Conservation (phyloP, 208 protist genomes). For the Acanthamoeba healyi region DNA sequence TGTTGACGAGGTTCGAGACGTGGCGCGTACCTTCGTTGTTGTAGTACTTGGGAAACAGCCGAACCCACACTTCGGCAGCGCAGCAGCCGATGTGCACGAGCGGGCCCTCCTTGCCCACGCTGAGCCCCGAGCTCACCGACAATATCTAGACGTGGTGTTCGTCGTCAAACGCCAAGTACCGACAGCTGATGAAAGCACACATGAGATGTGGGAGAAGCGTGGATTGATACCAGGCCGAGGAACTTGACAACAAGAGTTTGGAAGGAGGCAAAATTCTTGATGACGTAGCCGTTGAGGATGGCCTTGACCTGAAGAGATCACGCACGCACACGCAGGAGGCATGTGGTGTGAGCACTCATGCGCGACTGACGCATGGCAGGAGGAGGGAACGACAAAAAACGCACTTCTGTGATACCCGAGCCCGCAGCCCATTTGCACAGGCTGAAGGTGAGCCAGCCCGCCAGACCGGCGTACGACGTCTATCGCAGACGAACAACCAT, state of each 20-base stretch:
- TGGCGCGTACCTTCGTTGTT: slow-evolving; percentile 77
- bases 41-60: slow-evolving; percentile 81
- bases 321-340: not conserved
- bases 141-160: not conserved
- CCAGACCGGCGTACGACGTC: slow-evolving; percentile 36
- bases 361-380: too few species aligned
- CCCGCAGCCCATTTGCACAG: slow-evolving; percentile 76
- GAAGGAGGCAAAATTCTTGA: slow-evolving; percentile 76
- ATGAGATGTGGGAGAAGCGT: too few species aligned
- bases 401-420: slow-evolving; percentile 79
- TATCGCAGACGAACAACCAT: too few species aligned
- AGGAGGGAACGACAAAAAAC: not conserved
- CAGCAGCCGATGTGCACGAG: slow-evolving; percentile 80
- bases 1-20: not conserved
- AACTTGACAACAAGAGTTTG: slow-evolving; percentile 79
- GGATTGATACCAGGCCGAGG: slow-evolving; percentile 77
- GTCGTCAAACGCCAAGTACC: not conserved
- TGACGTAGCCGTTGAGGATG: slow-evolving; percentile 83
- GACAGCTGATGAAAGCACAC: not conserved
- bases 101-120: slow-evolving; percentile 84
- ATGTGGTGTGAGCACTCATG: not conserved
- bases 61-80: slow-evolving; percentile 65
- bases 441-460: slow-evolving; percentile 46
- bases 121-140: slow-evolving; percentile 77
- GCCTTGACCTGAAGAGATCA: slow-evolving; percentile 76